These are phyloP conservation scores for Dioszegia aurantiaca DNA, from an alignment of 768 basidiomycete species.

Conservation along the genomic window DNA sequence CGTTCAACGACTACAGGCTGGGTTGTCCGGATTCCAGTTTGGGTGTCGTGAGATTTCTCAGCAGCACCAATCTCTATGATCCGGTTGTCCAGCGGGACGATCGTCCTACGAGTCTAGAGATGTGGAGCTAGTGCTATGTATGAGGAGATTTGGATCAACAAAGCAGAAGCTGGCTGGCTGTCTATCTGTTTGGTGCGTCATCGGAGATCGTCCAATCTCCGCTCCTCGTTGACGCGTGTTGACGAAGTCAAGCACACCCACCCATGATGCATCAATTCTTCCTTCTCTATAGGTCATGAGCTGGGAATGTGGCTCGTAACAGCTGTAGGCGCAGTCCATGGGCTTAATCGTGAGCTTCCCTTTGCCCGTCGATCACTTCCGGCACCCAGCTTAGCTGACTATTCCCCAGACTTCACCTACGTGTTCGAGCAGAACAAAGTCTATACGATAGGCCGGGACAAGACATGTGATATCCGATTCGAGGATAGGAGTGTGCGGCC, in stretches of 20 bases:
- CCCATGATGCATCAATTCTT: neutral
- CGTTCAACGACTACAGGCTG: conserved; percentile 1
- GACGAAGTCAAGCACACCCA: neutral
- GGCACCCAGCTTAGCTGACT: neutral
- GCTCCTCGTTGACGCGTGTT: conserved; percentile 5
- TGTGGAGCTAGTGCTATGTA: too few relatives aligned
- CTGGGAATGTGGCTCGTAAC: conserved; percentile 35
- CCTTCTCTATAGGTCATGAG: neutral
- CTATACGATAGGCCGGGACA: conserved; percentile 36
- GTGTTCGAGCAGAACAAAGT: conserved; percentile 31
- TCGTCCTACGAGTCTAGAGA: too few relatives aligned
- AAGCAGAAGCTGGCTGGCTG: too few relatives aligned
- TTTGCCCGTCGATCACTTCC: neutral
- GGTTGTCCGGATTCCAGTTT: too few relatives aligned
- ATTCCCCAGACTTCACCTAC: conserved; percentile 38
- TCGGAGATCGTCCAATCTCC: too few relatives aligned
- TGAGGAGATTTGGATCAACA: too few relatives aligned
- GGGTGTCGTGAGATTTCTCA: too few relatives aligned
- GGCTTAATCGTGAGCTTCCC: conserved; percentile 22
- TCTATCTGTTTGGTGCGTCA: too few relatives aligned
- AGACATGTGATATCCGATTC: conserved; percentile 32
- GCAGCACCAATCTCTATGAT: too few relatives aligned
- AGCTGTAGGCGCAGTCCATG: conserved; percentile 36
- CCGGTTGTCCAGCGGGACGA: too few relatives aligned
- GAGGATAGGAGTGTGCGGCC: conserved; percentile 25